A percentile compares a stretch with the other conserved stretches of the same genome.
Evolutionary conservation across 768 basidiomycete species (phyloP).

Genomic region (Suillus plorans): DNA sequence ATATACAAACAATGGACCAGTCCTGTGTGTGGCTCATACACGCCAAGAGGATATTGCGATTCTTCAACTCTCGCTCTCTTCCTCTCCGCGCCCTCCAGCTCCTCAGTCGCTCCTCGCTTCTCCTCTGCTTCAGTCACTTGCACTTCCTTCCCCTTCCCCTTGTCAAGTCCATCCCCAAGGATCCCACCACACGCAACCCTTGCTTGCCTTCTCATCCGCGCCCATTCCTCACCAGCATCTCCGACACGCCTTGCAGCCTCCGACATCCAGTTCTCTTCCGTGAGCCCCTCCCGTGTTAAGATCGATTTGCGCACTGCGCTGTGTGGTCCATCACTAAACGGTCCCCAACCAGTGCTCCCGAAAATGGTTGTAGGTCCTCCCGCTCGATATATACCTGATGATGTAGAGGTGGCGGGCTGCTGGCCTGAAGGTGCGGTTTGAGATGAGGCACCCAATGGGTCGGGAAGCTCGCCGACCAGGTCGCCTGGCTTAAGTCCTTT

Average conservation of each 20-base stretch:
- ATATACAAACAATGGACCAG: constrained; percentile 65
- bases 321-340: constrained; percentile 85
- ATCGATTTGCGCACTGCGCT: constrained; percentile 82
- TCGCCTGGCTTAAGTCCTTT: constrained; percentile 83
- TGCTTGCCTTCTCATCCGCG: constrained; percentile 53
- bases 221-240: constrained; percentile 66
- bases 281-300: constrained; percentile 74
- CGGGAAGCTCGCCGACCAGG: constrained; percentile 78
- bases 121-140: constrained; percentile 31
- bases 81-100: constrained; percentile 23
- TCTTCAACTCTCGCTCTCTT: constrained; percentile 31
- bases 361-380: constrained; percentile 94
- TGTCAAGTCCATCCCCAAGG: constrained; percentile 30
- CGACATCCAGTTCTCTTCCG: constrained; percentile 91
- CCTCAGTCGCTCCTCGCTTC: constrained; percentile 20
- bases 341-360: constrained; percentile 79
- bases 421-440: constrained; percentile 40
- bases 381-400: constrained; percentile 74
- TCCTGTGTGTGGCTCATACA: constrained; percentile 83
- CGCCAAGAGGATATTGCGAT: constrained; percentile 51
- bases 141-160: constrained; percentile 32
- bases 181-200: constrained; percentile 53
- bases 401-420: constrained; percentile 22
- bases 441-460: constrained; percentile 56
- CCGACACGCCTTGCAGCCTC: constrained; percentile 66